Evolutionary conservation across 1,139 yeast genomes (phyloP).

Genomic region (Petasospora rhodanensis): DNA sequence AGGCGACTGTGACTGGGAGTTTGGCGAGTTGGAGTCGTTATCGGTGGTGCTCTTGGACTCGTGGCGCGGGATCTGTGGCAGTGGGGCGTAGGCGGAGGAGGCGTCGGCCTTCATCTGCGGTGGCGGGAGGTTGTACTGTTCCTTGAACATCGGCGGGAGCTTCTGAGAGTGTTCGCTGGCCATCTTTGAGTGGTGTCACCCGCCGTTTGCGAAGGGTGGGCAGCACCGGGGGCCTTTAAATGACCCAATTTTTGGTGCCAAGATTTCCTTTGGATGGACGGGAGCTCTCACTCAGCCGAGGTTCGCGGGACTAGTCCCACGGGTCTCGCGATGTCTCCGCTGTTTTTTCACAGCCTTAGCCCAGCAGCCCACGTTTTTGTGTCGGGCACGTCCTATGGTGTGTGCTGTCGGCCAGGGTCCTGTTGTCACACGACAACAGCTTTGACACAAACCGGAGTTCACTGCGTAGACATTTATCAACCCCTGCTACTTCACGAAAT

Average conservation of each 20-base stretch:
- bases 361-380: too few relatives aligned
- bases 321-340: too few relatives aligned
- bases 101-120: conserved; percentile 2
- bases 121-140: conserved; percentile 3
- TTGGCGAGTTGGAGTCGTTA: conserved; percentile 23
- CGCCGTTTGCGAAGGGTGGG: conserved; percentile 1
- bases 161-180: not conserved
- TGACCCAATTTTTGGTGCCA: conserved; percentile 11
- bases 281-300: too few relatives aligned
- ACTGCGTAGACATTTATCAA: too few relatives aligned
- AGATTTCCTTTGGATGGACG: conserved; percentile 6
- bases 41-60: conserved; percentile 16
- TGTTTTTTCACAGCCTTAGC: too few relatives aligned
- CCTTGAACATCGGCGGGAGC: conserved; percentile 3
- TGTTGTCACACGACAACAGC: too few relatives aligned
- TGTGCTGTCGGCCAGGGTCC: too few relatives aligned
- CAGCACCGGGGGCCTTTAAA: conserved; percentile 1
- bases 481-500: too few relatives aligned
- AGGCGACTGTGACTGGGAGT: conserved; percentile 21
- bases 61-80: conserved; percentile 7
- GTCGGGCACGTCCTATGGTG: too few relatives aligned
- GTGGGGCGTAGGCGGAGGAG: too few relatives aligned
- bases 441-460: too few relatives aligned
- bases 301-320: conserved; percentile 1
- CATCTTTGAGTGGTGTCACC: not conserved